Base-by-base conservation (phyloP, 208 protist genomes). In the Crithidia acanthocephali region DNA sequence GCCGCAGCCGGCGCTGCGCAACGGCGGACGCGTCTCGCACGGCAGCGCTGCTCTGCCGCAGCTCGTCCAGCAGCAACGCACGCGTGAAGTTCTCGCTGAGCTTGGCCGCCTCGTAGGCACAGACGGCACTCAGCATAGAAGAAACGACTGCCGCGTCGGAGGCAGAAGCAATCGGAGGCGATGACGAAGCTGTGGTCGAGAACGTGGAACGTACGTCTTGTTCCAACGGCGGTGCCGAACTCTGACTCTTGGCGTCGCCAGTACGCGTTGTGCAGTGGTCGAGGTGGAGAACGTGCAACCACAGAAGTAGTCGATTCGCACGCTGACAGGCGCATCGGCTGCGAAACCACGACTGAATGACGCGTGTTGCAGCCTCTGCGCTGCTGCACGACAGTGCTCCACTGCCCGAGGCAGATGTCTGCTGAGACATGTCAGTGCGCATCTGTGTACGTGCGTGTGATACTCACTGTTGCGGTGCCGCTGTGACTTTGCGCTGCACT, bases 61-160 rank as follows among this genome's bases (percentile, higher is more conserved):
- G 56, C 47, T 84, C 74, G 1, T 87, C 68, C 18, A 52, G 11
- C 28, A 83, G 33, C 18, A 84, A 47, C 22, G 23, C 59, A 9
- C 84, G 74, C 27, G 72, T 84, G 51, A 72, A 70, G 76, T 91
- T 93, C 55, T 88, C 85, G 1, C 25, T 15, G 4, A 59, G 63
- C 25, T 89, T 67, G 9, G 62, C 63, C 10, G 23, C 52, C 23
- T 64, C 83, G 65, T 91, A 91, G 18, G 20, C 45, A 7, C 58
- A 27, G 0, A 52, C 72, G 2, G 75, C 40, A 15, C 67, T 76
- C 16, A 79, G 28, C 22, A 86, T 22, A 18, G 64, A 27, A 0
- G 23, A 7, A 13, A 83, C 35, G 18, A 69, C 55, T 2, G 45
- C 16, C 0, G 47, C 52, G 42, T 76, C 47, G 23, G 61, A 66